Conservation (phyloP, 805 yeast genomes). For the Metschnikowia gruessii region DNA sequence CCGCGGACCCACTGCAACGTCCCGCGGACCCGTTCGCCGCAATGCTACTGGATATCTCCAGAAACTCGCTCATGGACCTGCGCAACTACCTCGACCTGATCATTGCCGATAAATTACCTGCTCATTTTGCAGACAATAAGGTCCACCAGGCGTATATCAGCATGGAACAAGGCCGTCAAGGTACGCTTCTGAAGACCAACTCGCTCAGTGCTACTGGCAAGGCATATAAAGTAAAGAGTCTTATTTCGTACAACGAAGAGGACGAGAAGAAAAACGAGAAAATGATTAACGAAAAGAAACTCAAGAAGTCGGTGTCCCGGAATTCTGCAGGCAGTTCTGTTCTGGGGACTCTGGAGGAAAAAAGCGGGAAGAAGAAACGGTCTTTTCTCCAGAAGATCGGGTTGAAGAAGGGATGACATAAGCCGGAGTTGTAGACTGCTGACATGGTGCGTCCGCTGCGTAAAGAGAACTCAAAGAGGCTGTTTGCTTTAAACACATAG, state of each 20-base stretch:
- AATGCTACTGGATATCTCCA: slow-evolving; percentile 27
- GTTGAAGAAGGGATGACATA: slow-evolving; percentile 15
- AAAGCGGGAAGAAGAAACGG: slow-evolving; percentile 14
- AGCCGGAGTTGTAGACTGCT: too few species aligned
- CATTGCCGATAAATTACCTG: slow-evolving; percentile 13
- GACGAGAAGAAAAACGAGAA: slow-evolving; percentile 26
- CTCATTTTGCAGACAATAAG: slow-evolving; percentile 24
- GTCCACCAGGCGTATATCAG: slow-evolving; percentile 36
- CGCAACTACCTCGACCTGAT: slow-evolving; percentile 24
- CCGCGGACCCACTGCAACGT: neutral
- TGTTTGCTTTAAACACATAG: too few species aligned
- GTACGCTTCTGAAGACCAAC: slow-evolving; percentile 6
- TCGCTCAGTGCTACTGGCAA: slow-evolving; percentile 16
- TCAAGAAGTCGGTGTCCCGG: slow-evolving; percentile 16
- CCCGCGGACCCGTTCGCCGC: slow-evolving; percentile 17
- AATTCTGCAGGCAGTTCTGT: slow-evolving; percentile 10
- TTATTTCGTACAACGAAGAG: slow-evolving; percentile 35
- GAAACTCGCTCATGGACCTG: slow-evolving; percentile 29
- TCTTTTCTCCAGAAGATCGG: slow-evolving; percentile 27
- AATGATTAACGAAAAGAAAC: slow-evolving; percentile 16
- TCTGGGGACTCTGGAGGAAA: slow-evolving; percentile 8
- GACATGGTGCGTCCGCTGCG: too few species aligned
- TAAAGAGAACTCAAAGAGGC: too few species aligned
- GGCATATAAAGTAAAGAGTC: slow-evolving; percentile 41
- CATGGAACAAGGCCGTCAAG: slow-evolving; percentile 13